Base-by-base conservation (phyloP, 495 filamentous ascomycete genomes). In the Beverwykella pulmonaria region DNA sequence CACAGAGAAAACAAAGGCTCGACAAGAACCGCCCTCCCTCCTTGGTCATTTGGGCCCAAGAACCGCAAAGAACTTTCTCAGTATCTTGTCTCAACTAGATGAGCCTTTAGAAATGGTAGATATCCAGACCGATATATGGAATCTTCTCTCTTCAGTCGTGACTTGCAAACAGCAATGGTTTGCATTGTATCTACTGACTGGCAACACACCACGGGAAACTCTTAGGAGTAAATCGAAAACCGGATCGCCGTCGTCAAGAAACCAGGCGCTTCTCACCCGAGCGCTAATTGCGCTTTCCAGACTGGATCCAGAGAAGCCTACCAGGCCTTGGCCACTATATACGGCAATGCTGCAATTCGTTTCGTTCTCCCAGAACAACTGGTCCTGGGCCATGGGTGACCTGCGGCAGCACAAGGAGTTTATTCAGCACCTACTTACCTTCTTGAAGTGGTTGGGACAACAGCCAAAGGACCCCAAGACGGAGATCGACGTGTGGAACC, bases 161-260 rank as follows among this genome's bases (percentile, higher is more conserved):
- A 90, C 91, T 71, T 92, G 90, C 72, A 88, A 91, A 58, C 94
- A 99, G 68, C 92, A 96, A 72, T 98, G 95, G 88, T 88, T 99
- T 79, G 87, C 93, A 0, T 91, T 96, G 48, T 93, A 92, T 72
- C 83, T 98, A 53, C 86, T 98, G 26, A 96, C 93, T 3, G 94
- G 94, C 25, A 87, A 87, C 63, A 91, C 90, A 0, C 91, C 94
- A 17, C 84, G 87, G 55, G 85, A 93, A 53, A 84, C 87, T 1
- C 74, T 91, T 67, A 88, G 85, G 30, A 75, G 70, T 25, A 81
- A 81, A 61, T 72, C 72, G n/a, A 67, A 71, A 52, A 75, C 73
- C 29, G 71, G 36, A 15, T 61, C 72, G 71, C 76, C 80, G 79
- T 61, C 72, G 71, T 76, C 80, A 79, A 67, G 82, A 77, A 77